Percentiles rank a stretch among this genome's conserved stretches.
Evolutionary conservation across 805 yeast genomes (phyloP).

Genomic region (Kuraishia ogatae): DNA sequence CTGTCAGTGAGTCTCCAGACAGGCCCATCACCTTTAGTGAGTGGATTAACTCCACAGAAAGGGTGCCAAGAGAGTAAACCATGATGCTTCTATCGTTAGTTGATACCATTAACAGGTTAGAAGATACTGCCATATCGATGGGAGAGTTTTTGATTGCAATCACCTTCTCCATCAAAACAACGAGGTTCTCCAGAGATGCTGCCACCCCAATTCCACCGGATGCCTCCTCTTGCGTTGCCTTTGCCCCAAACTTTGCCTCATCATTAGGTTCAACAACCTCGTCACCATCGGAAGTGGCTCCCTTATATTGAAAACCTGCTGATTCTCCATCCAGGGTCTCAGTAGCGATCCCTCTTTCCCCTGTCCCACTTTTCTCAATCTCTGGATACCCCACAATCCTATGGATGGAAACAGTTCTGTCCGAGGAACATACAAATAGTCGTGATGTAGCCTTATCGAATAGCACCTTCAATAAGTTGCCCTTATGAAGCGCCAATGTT

Average conservation of each 20-base stretch:
- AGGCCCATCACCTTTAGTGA: slow-evolving; percentile 33
- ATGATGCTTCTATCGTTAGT: slow-evolving; percentile 41
- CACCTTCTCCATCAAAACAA: slow-evolving; percentile 29
- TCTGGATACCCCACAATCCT: slow-evolving; percentile 12
- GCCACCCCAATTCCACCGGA: no score
- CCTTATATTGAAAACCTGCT: slow-evolving; percentile 5
- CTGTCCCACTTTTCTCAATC: slow-evolving; percentile 6
- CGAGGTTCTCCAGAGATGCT: no score
- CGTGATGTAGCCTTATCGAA: slow-evolving; percentile 17
- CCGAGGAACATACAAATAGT: slow-evolving; percentile 50
- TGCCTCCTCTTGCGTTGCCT: no score
- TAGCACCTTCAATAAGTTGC: slow-evolving; percentile 34
- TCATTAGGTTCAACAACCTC: no score
- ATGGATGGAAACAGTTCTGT: slow-evolving; percentile 52
- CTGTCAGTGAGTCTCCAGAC: slow-evolving; percentile 30
- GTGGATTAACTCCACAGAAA: slow-evolving; percentile 22
- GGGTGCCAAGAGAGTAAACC: slow-evolving; percentile 26
- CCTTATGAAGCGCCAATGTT: slow-evolving; percentile 53
- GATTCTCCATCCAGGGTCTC: no score
- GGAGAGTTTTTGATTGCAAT: slow-evolving; percentile 47
- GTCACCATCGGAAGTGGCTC: neutral
- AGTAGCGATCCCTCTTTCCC: slow-evolving; percentile 16
- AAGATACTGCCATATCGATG: slow-evolving; percentile 25
- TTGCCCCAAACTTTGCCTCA: no score
- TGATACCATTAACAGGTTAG: slow-evolving; percentile 37